A percentile compares a stretch with the other conserved stretches of the same genome.
Conservation (phyloP, 2,329 filamentous ascomycete genomes). For the Aspergillus fumigatus region DNA sequence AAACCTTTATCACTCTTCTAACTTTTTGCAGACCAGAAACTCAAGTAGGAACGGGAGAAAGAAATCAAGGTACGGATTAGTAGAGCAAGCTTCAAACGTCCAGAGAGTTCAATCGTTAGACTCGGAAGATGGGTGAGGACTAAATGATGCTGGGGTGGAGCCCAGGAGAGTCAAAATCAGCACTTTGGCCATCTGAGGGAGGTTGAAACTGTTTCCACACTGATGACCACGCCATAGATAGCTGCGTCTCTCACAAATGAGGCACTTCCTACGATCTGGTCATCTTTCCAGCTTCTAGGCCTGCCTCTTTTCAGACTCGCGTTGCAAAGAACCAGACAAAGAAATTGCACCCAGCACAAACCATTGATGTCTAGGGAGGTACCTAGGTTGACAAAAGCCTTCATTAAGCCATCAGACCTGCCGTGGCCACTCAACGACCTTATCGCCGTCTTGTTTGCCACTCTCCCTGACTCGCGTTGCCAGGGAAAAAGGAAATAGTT, state of each 20-base stretch:
- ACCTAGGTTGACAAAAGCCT: not conserved
- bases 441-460: not conserved
- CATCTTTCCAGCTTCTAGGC: not conserved
- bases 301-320: not conserved
- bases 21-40: not conserved
- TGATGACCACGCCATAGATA: not conserved
- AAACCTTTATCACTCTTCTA: not conserved
- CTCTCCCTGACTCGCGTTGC: constrained; percentile 18
- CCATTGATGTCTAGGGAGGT: not conserved
- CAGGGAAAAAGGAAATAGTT: constrained; percentile 5
- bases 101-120: not conserved
- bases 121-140: not conserved
- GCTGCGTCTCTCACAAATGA: not conserved
- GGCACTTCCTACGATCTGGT: not conserved
- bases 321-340: not conserved
- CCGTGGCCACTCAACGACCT: constrained; percentile 8
- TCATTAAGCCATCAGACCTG: not conserved
- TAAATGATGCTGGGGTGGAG: not conserved
- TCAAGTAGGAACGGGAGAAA: not conserved
- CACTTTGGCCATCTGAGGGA: not conserved
- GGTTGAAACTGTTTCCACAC: not conserved
- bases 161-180: not conserved
- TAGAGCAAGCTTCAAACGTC: not conserved
- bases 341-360: constrained; percentile 12
- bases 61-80: not conserved